These are phyloP conservation scores for Neurospora sp. DNA, from an alignment of 495 filamentous ascomycete genomes.

Conservation along the genomic window DNA sequence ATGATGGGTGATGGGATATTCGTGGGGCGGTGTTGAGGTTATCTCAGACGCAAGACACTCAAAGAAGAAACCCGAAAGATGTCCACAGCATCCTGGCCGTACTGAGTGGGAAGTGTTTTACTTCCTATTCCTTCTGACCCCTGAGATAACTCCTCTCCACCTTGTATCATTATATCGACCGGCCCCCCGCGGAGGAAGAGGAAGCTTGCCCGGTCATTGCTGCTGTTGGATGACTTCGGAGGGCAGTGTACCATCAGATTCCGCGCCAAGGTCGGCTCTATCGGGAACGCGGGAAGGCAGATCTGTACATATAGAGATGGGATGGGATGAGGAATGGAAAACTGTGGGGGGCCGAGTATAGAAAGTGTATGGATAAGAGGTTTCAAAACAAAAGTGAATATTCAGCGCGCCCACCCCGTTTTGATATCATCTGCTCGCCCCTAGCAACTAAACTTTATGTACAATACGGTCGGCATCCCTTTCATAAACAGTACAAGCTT, in stretches of 20 bases:
- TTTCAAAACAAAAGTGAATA: not conserved
- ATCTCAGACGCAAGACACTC: not conserved
- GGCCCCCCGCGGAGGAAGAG: not conserved
- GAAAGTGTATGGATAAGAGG: not conserved
- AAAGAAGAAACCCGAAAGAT: not conserved
- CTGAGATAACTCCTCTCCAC: not conserved
- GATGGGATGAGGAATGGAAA: not conserved
- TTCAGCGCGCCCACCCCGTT: not conserved
- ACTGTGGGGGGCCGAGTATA: not conserved
- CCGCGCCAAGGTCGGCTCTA: not conserved
- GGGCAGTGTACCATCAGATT: not conserved
- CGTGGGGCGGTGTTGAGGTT: not conserved
- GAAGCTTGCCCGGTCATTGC: not conserved
- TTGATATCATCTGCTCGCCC: not conserved
- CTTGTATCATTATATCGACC: not conserved
- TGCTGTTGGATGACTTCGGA: not conserved
- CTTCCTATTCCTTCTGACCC: not conserved
- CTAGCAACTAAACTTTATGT: not conserved
- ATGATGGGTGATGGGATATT: not conserved
- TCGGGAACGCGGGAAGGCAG: not conserved
- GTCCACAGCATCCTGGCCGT: not conserved
- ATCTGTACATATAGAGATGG: not conserved
- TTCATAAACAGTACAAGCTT: not conserved
- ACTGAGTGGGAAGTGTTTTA: not conserved
- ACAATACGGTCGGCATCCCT: not conserved